Percentiles rank a stretch among this genome's conserved stretches.
These are phyloP conservation scores for Leptographium wingfieldii DNA, from an alignment of 2,329 filamentous ascomycete genomes.

Conservation along the genomic window DNA sequence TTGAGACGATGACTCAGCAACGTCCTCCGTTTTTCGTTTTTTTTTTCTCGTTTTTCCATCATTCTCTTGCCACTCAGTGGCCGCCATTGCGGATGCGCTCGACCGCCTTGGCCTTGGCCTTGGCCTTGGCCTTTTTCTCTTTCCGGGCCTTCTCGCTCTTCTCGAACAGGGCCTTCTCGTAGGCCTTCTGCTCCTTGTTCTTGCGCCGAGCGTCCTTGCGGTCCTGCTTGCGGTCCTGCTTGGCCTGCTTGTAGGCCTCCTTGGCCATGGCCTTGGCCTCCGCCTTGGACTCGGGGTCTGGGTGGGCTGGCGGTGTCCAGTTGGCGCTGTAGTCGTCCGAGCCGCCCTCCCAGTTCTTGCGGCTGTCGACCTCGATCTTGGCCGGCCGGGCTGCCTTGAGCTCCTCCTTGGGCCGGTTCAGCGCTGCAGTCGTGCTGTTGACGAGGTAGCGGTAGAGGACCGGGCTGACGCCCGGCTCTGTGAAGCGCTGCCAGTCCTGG, in stretches of 20 bases:
- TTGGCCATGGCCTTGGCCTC: background rate
- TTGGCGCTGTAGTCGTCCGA: background rate
- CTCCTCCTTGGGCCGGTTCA: too few relatives aligned
- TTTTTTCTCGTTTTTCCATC: too few relatives aligned
- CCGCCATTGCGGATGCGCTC: background rate
- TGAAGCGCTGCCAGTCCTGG: conserved; percentile 2
- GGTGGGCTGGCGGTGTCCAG: background rate
- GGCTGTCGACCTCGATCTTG: background rate
- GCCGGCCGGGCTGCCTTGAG: too few relatives aligned
- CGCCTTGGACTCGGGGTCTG: background rate
- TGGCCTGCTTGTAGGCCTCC: background rate
- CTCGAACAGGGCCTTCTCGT: background rate
- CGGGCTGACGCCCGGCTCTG: background rate
- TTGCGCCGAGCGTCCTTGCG: background rate
- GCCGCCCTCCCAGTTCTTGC: background rate
- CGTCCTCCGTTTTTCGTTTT: too few relatives aligned
- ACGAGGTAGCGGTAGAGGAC: background rate
- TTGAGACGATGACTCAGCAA: too few relatives aligned
- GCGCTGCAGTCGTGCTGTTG: background rate
- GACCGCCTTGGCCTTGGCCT: background rate
- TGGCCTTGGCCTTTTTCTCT: background rate
- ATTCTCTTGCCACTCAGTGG: too few relatives aligned
- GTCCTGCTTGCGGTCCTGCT: background rate
- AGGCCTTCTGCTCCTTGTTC: background rate
- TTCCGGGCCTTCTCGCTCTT: background rate